Percentiles rank a stretch among this genome's conserved stretches.
Evolutionary conservation across 2,329 filamentous ascomycete genomes (phyloP).

Genomic region (Hawksworthiomyces lignivorus): DNA sequence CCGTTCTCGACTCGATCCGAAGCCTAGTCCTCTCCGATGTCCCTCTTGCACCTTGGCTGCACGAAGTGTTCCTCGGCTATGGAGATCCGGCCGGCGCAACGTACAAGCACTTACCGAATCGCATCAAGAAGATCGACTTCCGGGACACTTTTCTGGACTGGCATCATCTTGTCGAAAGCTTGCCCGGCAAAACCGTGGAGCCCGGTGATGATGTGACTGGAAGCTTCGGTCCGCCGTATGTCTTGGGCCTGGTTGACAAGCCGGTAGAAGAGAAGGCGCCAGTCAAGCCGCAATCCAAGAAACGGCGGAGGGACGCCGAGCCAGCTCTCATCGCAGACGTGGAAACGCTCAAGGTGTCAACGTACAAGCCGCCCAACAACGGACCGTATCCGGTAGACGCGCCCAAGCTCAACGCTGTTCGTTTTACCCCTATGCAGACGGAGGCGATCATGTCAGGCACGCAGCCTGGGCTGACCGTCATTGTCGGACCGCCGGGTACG

Average conservation of each 20-base stretch:
- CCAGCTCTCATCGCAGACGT: conserved; percentile 53
- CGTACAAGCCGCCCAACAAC: conserved; percentile 80
- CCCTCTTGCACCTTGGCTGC: conserved; percentile 81
- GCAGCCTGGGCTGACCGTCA: conserved; percentile 86
- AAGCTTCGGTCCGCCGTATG: conserved; percentile 80
- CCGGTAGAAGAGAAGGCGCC: conserved; percentile 27
- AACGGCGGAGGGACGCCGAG: conserved; percentile 74
- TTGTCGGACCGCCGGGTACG: conserved; percentile 91
- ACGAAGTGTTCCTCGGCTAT: conserved; percentile 96
- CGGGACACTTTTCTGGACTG: conserved; percentile 93
- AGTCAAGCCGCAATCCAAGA: conserved; percentile 62
- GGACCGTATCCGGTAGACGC: conserved; percentile 84
- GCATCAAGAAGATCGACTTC: conserved; percentile 74
- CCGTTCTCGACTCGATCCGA: conserved; percentile 85
- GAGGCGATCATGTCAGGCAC: conserved; percentile 91
- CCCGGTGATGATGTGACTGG: conserved; percentile 62
- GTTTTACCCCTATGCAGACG: conserved; percentile 85
- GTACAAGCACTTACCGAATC: conserved; percentile 74
- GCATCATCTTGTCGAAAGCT: conserved; percentile 84
- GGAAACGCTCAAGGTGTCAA: conserved; percentile 72
- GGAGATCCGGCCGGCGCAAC: conserved; percentile 84
- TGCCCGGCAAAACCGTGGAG: conserved; percentile 81
- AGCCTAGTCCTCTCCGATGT: conserved; percentile 78
- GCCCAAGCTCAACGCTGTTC: conserved; percentile 72
- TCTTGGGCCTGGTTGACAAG: conserved; percentile 61